These are phyloP conservation scores for Fragaria nilgerrensis DNA, from an alignment of 306 rosid genomes.

Conservation along the genomic window DNA sequence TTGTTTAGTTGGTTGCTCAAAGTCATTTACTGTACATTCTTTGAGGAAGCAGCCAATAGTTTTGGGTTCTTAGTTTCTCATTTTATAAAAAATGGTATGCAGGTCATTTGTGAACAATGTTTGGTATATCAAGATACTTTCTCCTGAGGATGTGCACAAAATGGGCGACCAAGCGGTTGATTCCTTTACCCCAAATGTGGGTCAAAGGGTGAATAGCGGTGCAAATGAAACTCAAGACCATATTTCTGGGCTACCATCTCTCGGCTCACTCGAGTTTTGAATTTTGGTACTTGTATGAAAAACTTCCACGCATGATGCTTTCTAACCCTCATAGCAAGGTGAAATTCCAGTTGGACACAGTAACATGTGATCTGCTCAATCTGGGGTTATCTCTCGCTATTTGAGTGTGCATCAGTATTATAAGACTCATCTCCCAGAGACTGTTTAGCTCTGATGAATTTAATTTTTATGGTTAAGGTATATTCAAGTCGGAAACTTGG, in stretches of 20 bases:
- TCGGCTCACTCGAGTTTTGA: constrained; percentile 64
- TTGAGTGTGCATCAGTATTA: not conserved
- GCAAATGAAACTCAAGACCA: constrained; percentile 47
- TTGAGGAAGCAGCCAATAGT: not conserved
- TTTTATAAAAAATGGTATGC: constrained; percentile 22
- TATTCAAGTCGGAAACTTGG: not conserved
- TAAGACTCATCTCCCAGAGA: constrained; percentile 12
- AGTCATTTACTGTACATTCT: not conserved
- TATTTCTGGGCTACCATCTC: constrained; percentile 56
- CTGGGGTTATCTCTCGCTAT: not conserved
- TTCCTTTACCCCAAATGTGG: constrained; percentile 52
- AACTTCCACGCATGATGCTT: not conserved
- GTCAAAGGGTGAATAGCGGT: constrained; percentile 48
- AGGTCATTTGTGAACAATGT: constrained; percentile 82
- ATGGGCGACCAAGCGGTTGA: constrained; percentile 69
- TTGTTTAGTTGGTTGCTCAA: not conserved
- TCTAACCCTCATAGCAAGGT: not conserved
- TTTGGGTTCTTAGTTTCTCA: constrained; percentile 19
- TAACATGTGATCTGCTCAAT: not conserved
- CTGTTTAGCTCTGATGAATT: constrained; percentile 5
- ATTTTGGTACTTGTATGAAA: not conserved
- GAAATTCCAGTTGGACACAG: constrained; percentile 5
- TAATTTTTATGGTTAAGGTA: not conserved
- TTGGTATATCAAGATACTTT: constrained; percentile 84
- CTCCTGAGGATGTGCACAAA: constrained; percentile 79